These are phyloP conservation scores for Skeletonema potamos DNA, from an alignment of 108 stramenopile species.

Conservation along the genomic window DNA sequence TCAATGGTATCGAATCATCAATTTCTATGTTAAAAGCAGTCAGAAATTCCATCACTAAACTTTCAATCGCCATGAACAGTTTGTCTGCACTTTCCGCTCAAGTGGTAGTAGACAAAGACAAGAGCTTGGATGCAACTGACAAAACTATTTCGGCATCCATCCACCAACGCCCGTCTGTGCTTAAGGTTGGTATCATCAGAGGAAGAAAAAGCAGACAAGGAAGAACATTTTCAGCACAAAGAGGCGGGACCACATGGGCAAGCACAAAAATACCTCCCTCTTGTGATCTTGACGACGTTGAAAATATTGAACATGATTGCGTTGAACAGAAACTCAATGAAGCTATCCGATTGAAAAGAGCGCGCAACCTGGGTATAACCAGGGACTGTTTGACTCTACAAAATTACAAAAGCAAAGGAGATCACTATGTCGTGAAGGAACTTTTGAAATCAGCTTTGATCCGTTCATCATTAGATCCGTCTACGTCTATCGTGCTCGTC, in stretches of 20 bases:
- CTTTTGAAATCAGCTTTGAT: constrained; percentile 49
- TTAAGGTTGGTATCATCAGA: constrained; percentile 33
- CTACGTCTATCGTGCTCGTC: constrained; percentile 3
- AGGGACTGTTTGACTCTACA: constrained; percentile 26
- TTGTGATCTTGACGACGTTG: constrained; percentile 29
- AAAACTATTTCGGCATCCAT: constrained; percentile 12
- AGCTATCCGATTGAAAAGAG: constrained; percentile 57
- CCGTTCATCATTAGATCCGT: constrained; percentile 13
- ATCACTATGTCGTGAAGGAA: constrained; percentile 58
- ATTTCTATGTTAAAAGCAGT: constrained; percentile 58
- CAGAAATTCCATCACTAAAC: constrained; percentile 27
- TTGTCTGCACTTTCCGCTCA: constrained; percentile 5
- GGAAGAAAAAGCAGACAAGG: constrained; percentile 19
- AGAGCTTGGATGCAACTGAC: neutral
- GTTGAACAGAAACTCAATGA: constrained; percentile 68
- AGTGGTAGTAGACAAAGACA: neutral
- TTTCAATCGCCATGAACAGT: constrained; percentile 27
- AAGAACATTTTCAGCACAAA: constrained; percentile 30
- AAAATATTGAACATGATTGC: constrained; percentile 53
- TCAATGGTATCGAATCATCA: constrained; percentile 51
- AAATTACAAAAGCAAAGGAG: constrained; percentile 56
- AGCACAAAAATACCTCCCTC: neutral
- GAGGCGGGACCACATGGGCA: neutral
- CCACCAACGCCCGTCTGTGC: constrained; percentile 29
- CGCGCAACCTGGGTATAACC: constrained; percentile 59